Percentiles rank a stretch among this genome's conserved stretches.
These are phyloP conservation scores for Avena insularis DNA, from an alignment of 176 grass and related monocot species.

Conservation along the genomic window DNA sequence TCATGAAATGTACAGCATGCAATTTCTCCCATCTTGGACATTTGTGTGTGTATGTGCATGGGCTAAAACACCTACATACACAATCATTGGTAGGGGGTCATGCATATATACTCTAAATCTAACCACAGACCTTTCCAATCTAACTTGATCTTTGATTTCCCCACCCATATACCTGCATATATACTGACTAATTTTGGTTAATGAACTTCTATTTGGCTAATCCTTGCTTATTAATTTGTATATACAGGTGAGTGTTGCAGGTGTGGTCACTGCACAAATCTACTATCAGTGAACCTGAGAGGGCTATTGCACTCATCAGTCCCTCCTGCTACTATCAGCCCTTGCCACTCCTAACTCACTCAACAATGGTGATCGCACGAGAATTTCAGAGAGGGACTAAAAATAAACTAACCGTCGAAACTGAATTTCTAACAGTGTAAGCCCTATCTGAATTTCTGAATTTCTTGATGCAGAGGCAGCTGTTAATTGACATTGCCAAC, in stretches of 20 bases:
- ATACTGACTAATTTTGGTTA: background rate
- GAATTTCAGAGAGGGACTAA: too few relatives aligned
- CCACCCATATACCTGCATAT: background rate
- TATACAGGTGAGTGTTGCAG: conserved; percentile 66
- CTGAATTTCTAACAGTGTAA: too few relatives aligned
- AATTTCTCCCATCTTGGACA: conserved; percentile 18
- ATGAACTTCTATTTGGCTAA: background rate
- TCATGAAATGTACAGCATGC: background rate
- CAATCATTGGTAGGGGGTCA: conserved; percentile 42
- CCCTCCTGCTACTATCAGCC: background rate
- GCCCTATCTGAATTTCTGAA: too few relatives aligned
- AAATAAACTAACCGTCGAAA: too few relatives aligned
- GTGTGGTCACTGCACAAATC: conserved; percentile 68
- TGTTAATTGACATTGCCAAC: too few relatives aligned
- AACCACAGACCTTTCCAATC: conserved; percentile 43
- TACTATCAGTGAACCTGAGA: conserved; percentile 59
- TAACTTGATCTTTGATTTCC: conserved; percentile 49
- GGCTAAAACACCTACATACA: conserved; percentile 36
- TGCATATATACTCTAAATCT: conserved; percentile 47
- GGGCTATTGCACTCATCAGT: conserved; percentile 41
- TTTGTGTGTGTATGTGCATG: conserved; percentile 47
- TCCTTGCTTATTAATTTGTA: background rate
- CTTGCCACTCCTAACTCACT: too few relatives aligned
- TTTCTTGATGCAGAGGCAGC: too few relatives aligned
- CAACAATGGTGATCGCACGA: too few relatives aligned